Base-by-base conservation (phyloP, 257 asterid genomes). In the Linderniella brevidens region DNA sequence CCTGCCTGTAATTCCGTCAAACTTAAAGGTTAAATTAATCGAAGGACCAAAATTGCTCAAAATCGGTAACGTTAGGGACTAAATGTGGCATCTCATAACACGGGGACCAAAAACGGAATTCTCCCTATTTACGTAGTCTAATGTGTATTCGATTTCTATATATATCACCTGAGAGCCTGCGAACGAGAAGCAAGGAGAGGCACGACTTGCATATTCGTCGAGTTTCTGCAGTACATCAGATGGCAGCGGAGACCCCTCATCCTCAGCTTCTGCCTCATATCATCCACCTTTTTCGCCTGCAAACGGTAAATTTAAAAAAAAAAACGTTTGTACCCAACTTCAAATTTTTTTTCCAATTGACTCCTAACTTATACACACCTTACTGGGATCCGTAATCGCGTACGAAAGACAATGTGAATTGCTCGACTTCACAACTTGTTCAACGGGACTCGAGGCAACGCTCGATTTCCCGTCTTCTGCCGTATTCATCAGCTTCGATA, bases 231-330 rank as follows among this genome's bases (percentile, higher is more conserved):
- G 45, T 77, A 86, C 88, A 86, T 82, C 58, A 82, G 53, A 61
- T 86, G 90, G 70, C 94, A 82, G 19, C 93, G 86, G 0, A 82
- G 78, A 17, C 94, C 94, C 43, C 96, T 76, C 76, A 79, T 86
- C 68, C 96, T 63, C 39, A 86, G 86, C 68, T 79, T 82, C 55
- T 82, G 93, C 68, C 93, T 77, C 86, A 86, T 58, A 47, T 77
- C 80, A 52, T 86, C 94, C 4, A 82, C 86, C 67, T 75, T 86
- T 54, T 62, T 79, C 1, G 80, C 92, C 96, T 86, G 68, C 59
- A 13, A 4, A n/a, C 17, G 17, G 13, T 13, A 4, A 5, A 44
- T 4, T 9, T 12, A 19, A 12, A 44, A n/a, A n/a, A 9, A 12
- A 53, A 56, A 41, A 11, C 19, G 52, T 43, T 47, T 6, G 18